A percentile compares a stretch with the other conserved stretches of the same genome.
Evolutionary conservation across 1,284 basidiomycete genomes (phyloP).

Genomic region (Rhodotorula sp.): DNA sequence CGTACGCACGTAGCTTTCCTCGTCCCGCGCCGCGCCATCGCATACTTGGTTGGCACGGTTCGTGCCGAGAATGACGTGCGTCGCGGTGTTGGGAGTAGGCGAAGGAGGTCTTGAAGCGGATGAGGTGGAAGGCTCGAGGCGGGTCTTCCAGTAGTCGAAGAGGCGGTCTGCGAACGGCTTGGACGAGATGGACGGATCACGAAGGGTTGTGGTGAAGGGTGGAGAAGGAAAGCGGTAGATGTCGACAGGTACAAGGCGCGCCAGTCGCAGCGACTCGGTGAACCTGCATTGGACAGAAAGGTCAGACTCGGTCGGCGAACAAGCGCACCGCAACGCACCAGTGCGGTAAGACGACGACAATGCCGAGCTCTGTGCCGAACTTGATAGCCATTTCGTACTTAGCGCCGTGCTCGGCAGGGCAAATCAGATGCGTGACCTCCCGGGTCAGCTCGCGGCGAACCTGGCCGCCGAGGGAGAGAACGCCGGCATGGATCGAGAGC

Average conservation of each 20-base stretch:
- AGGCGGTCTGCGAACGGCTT: conserved; percentile 33
- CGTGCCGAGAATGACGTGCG: conserved; percentile 14
- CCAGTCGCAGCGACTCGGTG: conserved; percentile 63
- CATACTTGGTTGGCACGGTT: not conserved
- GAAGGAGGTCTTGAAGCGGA: conserved; percentile 2
- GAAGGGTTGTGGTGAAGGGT: conserved; percentile 35
- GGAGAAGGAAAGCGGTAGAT: conserved; percentile 68
- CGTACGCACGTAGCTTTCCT: conserved; percentile 5
- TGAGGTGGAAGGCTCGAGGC: not conserved
- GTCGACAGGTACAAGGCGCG: conserved; percentile 57
- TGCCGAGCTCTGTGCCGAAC: conserved; percentile 38
- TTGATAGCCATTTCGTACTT: conserved; percentile 41
- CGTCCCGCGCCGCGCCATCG: not conserved
- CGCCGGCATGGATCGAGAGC: conserved; percentile 69
- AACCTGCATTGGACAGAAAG: conserved; percentile 30
- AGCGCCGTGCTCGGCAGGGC: conserved; percentile 50
- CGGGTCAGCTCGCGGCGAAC: conserved; percentile 69
- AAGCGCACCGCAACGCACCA: conserved; percentile 29
- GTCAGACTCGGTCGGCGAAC: too few species aligned
- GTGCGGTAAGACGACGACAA: conserved; percentile 43
- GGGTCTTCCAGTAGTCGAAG: conserved; percentile 20
- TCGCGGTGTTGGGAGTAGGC: conserved; percentile 12
- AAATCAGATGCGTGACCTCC: conserved; percentile 82
- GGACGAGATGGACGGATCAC: conserved; percentile 24
- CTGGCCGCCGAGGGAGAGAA: conserved; percentile 75